Evolutionary conservation across 805 yeast species (phyloP), one percentile per base, ranked within the genome.

Genomic region (Nakazawaea populi): DNA sequence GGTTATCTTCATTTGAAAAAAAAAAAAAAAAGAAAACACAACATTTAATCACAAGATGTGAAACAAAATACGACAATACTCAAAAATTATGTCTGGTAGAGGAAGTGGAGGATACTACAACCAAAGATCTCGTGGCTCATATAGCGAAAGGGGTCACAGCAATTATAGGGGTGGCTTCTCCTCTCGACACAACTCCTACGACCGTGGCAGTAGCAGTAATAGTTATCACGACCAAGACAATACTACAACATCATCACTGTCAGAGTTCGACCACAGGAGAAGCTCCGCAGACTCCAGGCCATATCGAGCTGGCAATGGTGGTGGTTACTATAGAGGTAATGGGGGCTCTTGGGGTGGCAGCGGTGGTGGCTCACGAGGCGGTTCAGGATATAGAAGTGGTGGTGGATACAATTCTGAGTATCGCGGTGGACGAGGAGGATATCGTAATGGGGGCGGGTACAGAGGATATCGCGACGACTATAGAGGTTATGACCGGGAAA

Each of bases 91-190:
- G 41, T 28, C 32, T 18, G 42, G 40, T 5, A 47, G 49, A 28
- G 39, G 43, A n/a, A 14, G 48, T 36, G 42, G 48, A 11, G 47
- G 42, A 5, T 44, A 44, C 27, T 29, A 46, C 24, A 30, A 31
- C 30, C 41, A 14, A 11, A 31, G 36, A 38, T n/a, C 29, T 31
- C 38, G 46, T 9, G 46, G 36, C 52, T 42, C 53, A 12, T 34
- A 37, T 42, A 38, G 50, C 40, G 30, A 45, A 52, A 29, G 52
- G 54, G 30, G 46, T 6, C 31, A 31, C 30, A 43, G 46, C 28
- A 39, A 24, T n/a, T 39, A 46, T 39, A 40, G 49, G 27, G 47
- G 41, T 9, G 46, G 46, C 28, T 43, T 32, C 31, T 18, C 40
- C 14, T 37, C 30, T 9, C 28, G 46, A 32, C 37, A 43, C 32